Evolutionary conservation across 371 early-diverging fungal genomes (phyloP), one percentile per base, ranked within the genome.

Genomic region (Basidiobolus meristosporus): DNA sequence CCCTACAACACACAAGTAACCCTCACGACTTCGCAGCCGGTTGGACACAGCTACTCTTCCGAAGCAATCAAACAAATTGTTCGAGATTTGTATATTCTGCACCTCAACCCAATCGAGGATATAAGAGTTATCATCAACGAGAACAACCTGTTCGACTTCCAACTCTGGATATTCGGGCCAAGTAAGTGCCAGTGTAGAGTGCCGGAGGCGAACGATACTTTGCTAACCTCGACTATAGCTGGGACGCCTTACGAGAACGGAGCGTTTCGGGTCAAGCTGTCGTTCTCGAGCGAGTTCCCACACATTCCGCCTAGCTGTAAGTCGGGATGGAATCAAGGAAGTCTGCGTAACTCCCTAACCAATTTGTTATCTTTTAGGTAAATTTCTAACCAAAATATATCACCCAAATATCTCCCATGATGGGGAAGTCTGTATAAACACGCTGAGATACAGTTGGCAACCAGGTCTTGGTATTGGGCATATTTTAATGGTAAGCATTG

Each of bases 91-190:
- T 51, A 59, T 22, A 41, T 43, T 4, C 59, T 86, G 22, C 43
- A 60, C 16, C 42, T 50, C 12, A 50, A 56, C 6, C 82, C 82
- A 7, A 74, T 73, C 9, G 89, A 88, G 47, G 91, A 83, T 34
- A 82, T 91, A 44, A 57, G 62, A 34, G 51, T 85, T 2, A 60
- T 77, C 19, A 36, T 62, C 7, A 73, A 77, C 46, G 76, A 84
- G 10, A 75, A 73, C 23, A 56, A 71, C 36, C 39, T 91, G 14
- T 59, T 69, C 10, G 82, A 85, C 45, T 68, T 91, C 42, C 68
- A 76, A 40, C 87, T 84, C 2, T 73, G 73, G 68, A 76, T 91
- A 21, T 62, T 68, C 12, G 90, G 92, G 0, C 87, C 90, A 46
- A 82, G 79, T 77, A 67, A 45, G 31, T 42, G 5, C 12, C 14